phyloP scores from a whole-genome alignment of 2,329 filamentous ascomycete genomes.

The Botryotinia globosa region DNA sequence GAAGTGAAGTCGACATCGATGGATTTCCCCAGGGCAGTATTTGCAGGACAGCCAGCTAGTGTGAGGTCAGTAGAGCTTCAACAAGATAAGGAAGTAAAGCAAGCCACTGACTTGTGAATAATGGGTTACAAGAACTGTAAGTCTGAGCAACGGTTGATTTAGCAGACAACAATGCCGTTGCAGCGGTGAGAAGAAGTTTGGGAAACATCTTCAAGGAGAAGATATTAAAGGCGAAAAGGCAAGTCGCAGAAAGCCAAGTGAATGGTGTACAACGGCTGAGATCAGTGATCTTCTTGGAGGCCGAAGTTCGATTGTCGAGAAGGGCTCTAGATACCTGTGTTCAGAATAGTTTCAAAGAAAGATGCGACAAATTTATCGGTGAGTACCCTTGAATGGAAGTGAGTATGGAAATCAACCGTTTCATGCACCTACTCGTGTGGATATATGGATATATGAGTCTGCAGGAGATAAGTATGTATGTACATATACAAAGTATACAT shows the following conservation, averaged over 20 bases:
- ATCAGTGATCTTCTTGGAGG: slow-evolving; percentile 3
- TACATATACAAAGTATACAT: neutral
- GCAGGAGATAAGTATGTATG: slow-evolving; percentile 2
- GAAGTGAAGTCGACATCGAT: slow-evolving; percentile 80
- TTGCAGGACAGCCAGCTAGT: slow-evolving; percentile 61
- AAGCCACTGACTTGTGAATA: slow-evolving; percentile 39
- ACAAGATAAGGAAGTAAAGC: neutral
- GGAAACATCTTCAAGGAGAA: slow-evolving; percentile 29
- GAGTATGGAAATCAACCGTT: slow-evolving; percentile 1
- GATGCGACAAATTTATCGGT: neutral
- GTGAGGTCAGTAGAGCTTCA: slow-evolving; percentile 27
- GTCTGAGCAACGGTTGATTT: slow-evolving; percentile 47
- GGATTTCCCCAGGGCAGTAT: slow-evolving; percentile 80
- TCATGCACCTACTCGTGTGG: slow-evolving; percentile 19
- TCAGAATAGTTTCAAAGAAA: neutral
- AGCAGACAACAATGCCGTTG: slow-evolving; percentile 28
- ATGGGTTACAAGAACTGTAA: slow-evolving; percentile 55
- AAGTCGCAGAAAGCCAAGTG: slow-evolving; percentile 13
- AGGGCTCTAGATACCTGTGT: slow-evolving; percentile 2
- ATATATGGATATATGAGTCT: slow-evolving; percentile 11
- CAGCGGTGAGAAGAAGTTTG: slow-evolving; percentile 27
- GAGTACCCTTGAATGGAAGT: slow-evolving; percentile 6
- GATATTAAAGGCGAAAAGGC: slow-evolving; percentile 2
- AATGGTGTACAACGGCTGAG: slow-evolving; percentile 9
- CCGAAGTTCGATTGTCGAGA: neutral